A percentile compares a stretch with the other conserved stretches of the same genome.
Conservation (phyloP, 345 rosid species). For the Ricinus communis region DNA sequence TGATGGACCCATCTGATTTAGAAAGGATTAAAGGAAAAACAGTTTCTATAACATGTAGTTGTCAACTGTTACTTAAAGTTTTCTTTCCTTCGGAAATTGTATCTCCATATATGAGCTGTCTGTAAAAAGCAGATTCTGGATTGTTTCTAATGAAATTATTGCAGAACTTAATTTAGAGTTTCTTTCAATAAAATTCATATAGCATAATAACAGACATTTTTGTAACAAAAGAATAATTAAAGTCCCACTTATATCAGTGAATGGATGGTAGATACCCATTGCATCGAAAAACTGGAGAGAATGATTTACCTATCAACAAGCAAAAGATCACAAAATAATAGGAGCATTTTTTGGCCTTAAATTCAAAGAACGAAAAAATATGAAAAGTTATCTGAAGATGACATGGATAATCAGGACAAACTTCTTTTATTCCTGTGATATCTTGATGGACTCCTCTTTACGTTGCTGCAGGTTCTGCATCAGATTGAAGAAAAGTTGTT, state of each 20-base stretch:
- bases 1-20: neutral
- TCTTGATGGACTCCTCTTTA: conserved; percentile 21
- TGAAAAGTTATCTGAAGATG: conserved; percentile 4
- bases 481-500: conserved; percentile 27
- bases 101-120: neutral
- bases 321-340: neutral
- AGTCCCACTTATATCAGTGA: neutral
- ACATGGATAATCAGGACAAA: neutral
- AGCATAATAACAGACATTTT: neutral
- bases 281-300: neutral
- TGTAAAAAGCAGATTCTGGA: neutral
- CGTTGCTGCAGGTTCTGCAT: conserved; percentile 41
- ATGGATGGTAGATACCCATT: neutral
- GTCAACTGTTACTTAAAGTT: neutral
- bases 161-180: neutral
- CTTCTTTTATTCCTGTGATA: conserved; percentile 20
- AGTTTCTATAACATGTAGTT: neutral
- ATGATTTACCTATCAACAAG: neutral
- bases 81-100: neutral
- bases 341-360: neutral
- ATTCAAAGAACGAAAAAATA: neutral
- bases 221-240: conserved; percentile 1
- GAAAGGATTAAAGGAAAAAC: neutral
- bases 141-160: neutral
- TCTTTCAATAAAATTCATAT: neutral